Evolutionary conservation across 345 rosid genomes (phyloP).

Genomic region (Salix exigua): DNA sequence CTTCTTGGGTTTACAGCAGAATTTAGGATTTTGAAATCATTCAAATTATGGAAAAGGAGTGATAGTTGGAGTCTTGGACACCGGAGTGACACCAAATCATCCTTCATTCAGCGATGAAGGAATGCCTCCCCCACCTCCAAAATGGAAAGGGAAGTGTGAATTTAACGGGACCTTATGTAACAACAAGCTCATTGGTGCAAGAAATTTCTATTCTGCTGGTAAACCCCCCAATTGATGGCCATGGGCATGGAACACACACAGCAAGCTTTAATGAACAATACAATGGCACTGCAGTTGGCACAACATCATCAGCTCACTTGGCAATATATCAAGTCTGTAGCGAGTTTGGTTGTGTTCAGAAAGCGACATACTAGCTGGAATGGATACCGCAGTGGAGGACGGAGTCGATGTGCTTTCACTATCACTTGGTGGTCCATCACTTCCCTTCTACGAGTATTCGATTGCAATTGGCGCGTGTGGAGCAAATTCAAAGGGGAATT

Average conservation of each 20-base stretch:
- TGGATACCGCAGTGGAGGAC: constrained; percentile 60
- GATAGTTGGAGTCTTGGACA: constrained; percentile 19
- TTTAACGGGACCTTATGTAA: constrained; percentile 6
- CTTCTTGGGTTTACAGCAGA: constrained; percentile 15
- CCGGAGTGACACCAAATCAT: constrained; percentile 19
- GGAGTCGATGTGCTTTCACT: constrained; percentile 59
- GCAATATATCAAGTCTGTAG: constrained; percentile 61
- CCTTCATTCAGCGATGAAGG: constrained; percentile 21
- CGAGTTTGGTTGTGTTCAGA: constrained; percentile 33
- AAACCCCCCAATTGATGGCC: neutral
- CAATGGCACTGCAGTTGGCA: constrained; percentile 47
- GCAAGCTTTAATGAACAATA: constrained; percentile 34
- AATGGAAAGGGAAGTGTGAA: constrained; percentile 27
- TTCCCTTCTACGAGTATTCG: constrained; percentile 24
- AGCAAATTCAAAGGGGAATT: constrained; percentile 25
- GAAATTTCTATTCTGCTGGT: constrained; percentile 1
- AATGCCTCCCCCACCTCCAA: constrained; percentile 22
- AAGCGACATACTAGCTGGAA: constrained; percentile 54
- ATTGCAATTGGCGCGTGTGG: constrained; percentile 36
- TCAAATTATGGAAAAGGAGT: constrained; percentile 19
- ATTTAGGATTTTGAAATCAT: constrained; percentile 11
- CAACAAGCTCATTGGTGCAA: constrained; percentile 23
- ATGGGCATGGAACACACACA: constrained; percentile 24
- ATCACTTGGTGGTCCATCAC: constrained; percentile 36
- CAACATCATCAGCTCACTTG: constrained; percentile 42